Evolutionary conservation across 352 stramenopile genomes (phyloP).

Genomic region (Globisporangium rhizosaccharum): DNA sequence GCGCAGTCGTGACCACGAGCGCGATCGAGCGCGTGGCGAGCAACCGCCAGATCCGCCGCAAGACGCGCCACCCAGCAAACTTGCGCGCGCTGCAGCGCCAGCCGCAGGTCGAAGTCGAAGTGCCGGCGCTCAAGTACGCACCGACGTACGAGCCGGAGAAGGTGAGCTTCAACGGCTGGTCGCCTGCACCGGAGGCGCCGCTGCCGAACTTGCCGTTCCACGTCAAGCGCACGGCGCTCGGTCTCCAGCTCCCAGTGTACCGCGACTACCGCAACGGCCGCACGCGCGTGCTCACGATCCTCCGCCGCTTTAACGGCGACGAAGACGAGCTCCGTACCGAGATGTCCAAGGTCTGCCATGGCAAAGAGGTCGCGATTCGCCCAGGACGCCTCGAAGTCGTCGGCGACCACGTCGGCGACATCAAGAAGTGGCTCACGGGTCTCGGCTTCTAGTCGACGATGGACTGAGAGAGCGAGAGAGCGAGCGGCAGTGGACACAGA

Average conservation of each 20-base stretch:
- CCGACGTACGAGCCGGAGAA: constrained; percentile 74
- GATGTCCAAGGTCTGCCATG: constrained; percentile 83
- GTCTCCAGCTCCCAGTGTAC: constrained; percentile 83
- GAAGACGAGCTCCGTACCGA: constrained; percentile 69
- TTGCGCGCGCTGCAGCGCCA: constrained; percentile 64
- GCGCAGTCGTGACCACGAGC: constrained; percentile 39
- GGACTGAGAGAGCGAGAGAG: constrained; percentile 1
- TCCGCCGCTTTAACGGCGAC: constrained; percentile 77
- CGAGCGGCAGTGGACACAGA: neutral
- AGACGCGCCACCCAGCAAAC: constrained; percentile 68
- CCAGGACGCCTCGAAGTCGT: constrained; percentile 75
- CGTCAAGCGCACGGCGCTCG: constrained; percentile 77
- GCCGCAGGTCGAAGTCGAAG: constrained; percentile 38
- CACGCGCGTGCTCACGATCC: constrained; percentile 82
- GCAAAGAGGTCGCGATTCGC: constrained; percentile 63
- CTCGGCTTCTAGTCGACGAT: constrained; percentile 62
- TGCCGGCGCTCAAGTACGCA: constrained; percentile 78
- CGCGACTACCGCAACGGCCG: constrained; percentile 81
- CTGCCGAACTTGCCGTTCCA: constrained; percentile 62
- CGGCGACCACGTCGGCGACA: constrained; percentile 56
- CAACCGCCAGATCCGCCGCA: constrained; percentile 84
- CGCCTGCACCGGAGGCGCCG: constrained; percentile 57
- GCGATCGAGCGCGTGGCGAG: constrained; percentile 65
- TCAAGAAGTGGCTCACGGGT: constrained; percentile 83
- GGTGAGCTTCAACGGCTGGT: constrained; percentile 88